These are phyloP conservation scores for Puccinia novopanici DNA, from an alignment of 1,284 basidiomycete genomes.

Conservation along the genomic window DNA sequence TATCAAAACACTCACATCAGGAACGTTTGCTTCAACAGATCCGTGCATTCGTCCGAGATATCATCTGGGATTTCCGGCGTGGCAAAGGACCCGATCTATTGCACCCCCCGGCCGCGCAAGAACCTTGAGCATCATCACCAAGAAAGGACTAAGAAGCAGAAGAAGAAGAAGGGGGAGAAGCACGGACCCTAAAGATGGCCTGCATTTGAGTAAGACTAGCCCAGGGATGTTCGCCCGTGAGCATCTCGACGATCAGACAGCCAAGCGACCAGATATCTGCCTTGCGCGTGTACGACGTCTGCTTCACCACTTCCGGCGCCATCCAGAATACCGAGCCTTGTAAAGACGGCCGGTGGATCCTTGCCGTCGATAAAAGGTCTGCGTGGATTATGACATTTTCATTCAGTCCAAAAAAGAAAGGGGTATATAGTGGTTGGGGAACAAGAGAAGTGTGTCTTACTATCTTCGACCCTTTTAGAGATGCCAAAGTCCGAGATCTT, in stretches of 20 bases:
- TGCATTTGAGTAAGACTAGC: conserved; percentile 98
- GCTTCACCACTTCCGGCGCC: conserved; percentile 97
- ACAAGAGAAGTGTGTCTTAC: conserved; percentile 64
- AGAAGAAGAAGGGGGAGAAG: too few relatives aligned
- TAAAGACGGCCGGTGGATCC: conserved; percentile 81
- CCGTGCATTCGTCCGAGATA: conserved; percentile 78
- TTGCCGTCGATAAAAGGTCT: conserved; percentile 77
- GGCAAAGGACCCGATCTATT: conserved; percentile 79
- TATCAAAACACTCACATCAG: conserved; percentile 63
- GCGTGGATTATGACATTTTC: background rate
- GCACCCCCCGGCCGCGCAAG: background rate
- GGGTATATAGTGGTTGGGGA: background rate
- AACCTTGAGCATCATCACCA: background rate
- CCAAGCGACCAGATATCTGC: conserved; percentile 99
- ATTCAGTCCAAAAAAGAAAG: background rate
- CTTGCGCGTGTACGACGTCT: conserved; percentile 87
- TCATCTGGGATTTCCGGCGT: conserved; percentile 83
- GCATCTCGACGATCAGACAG: conserved; percentile 96
- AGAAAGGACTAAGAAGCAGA: background rate
- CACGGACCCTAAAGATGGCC: conserved; percentile 83
- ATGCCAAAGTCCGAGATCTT: conserved; percentile 99
- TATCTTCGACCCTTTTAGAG: conserved; percentile 94
- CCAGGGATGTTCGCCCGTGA: conserved; percentile 96
- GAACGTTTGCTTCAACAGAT: conserved; percentile 81
- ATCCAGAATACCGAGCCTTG: conserved; percentile 99